Conservation (phyloP, 768 basidiomycete species). For the Mycena epipterygia region DNA sequence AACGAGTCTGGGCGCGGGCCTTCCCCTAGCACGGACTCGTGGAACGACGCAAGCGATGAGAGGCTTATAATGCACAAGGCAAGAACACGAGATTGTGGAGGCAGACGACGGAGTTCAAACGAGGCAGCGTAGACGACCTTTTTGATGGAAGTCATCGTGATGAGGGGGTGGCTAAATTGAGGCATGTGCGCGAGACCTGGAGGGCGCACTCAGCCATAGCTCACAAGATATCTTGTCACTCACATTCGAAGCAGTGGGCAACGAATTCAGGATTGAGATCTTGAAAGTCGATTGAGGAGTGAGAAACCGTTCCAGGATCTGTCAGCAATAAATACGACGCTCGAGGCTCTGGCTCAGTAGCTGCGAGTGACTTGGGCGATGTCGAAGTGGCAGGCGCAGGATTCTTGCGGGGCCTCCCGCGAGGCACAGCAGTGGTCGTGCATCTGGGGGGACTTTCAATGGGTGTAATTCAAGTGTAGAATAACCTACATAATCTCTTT, state of each 20-base stretch:
- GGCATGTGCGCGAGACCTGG: not conserved
- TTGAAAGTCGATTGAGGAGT: not conserved
- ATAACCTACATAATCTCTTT: conserved; percentile 16
- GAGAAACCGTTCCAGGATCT: not conserved
- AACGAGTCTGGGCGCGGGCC: conserved; percentile 24
- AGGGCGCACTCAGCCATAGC: not conserved
- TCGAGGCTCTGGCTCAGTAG: too few species aligned
- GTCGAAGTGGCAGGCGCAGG: not conserved
- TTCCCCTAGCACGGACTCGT: conserved; percentile 5
- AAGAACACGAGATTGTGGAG: conserved; percentile 18
- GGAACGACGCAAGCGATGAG: conserved; percentile 7
- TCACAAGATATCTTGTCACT: not conserved
- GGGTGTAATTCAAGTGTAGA: too few species aligned
- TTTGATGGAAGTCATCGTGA: not conserved
- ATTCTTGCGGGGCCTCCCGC: not conserved
- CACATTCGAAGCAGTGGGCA: conserved; percentile 24
- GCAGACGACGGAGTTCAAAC: conserved; percentile 16
- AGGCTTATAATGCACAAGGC: conserved; percentile 22
- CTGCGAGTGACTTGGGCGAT: not conserved
- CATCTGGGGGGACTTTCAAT: not conserved
- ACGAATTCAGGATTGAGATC: conserved; percentile 14
- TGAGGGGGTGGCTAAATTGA: conserved; percentile 10
- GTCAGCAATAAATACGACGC: too few species aligned
- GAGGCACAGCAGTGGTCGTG: not conserved
- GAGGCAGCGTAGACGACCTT: not conserved